Percentiles rank a stretch among this genome's conserved stretches.
Evolutionary conservation across 1,284 basidiomycete species (phyloP).

Genomic region (Pholiota adiposa): DNA sequence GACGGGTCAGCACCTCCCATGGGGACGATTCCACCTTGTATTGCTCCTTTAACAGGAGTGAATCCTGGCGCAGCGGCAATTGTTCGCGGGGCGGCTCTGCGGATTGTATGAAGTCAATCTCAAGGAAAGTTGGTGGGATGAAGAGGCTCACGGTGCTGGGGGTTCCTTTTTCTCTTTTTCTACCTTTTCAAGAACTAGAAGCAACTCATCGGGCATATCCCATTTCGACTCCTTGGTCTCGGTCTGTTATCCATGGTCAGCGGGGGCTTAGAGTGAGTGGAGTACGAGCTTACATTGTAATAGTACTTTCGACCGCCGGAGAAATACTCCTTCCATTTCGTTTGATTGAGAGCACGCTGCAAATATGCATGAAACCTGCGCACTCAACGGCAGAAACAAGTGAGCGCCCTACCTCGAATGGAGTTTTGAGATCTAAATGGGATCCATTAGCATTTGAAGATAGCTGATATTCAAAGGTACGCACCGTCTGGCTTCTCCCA

Average conservation of each 20-base stretch:
- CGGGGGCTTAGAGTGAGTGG: neutral
- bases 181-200: slow-evolving; percentile 80
- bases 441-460: slow-evolving; percentile 20
- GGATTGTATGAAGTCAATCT: neutral
- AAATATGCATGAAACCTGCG: neutral
- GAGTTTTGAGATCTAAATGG: slow-evolving; percentile 71
- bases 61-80: slow-evolving; percentile 41
- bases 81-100: slow-evolving; percentile 27
- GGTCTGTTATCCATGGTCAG: slow-evolving; percentile 49
- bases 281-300: slow-evolving; percentile 68
- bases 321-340: slow-evolving; percentile 93
- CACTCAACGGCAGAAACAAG: neutral
- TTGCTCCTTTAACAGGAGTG: slow-evolving; percentile 43
- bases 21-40: slow-evolving; percentile 46
- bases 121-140: neutral
- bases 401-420: slow-evolving; percentile 73
- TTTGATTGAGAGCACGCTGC: slow-evolving; percentile 83
- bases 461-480: slow-evolving; percentile 16
- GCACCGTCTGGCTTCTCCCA: slow-evolving; percentile 88
- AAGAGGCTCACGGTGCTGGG: slow-evolving; percentile 29
- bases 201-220: slow-evolving; percentile 91
- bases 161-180: slow-evolving; percentile 64
- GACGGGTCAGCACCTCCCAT: slow-evolving; percentile 46
- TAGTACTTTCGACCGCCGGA: slow-evolving; percentile 92
- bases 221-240: slow-evolving; percentile 91